Percentiles rank a stretch among this genome's conserved stretches.
These are phyloP conservation scores for Wickerhamomyces bovis DNA, from an alignment of 805 yeast species.

Conservation along the genomic window DNA sequence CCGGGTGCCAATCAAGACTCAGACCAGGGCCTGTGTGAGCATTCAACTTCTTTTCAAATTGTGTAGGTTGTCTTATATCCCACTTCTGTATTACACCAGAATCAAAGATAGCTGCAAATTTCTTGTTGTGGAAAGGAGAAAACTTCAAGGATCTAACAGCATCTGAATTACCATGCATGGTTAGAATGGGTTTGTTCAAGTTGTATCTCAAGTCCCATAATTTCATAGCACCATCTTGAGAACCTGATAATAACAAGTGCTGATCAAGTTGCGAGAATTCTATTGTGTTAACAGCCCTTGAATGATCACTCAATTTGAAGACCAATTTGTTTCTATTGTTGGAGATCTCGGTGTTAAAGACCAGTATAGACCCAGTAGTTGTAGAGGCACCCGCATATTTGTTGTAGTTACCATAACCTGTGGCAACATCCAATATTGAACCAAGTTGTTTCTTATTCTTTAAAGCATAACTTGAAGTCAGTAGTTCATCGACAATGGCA, in stretches of 20 bases:
- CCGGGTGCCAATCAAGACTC: constrained; percentile 84
- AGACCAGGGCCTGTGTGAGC: constrained; percentile 93
- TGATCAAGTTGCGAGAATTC: constrained; percentile 33
- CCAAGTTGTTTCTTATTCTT: constrained; percentile 33
- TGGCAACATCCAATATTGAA: constrained; percentile 35
- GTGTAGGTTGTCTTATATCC: constrained; percentile 68
- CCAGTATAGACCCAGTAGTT: constrained; percentile 41
- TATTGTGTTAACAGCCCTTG: constrained; percentile 40
- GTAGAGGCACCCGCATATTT: constrained; percentile 38
- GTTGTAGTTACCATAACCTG: constrained; percentile 36
- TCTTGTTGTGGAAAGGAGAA: constrained; percentile 46
- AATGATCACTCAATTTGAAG: constrained; percentile 34
- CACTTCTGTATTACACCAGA: constrained; percentile 82
- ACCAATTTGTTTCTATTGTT: constrained; percentile 26
- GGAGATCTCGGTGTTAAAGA: constrained; percentile 23
- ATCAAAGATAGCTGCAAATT: constrained; percentile 78
- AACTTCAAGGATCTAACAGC: constrained; percentile 55
- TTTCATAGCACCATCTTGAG: constrained; percentile 75
- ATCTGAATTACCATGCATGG: constrained; percentile 62
- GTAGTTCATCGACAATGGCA: constrained; percentile 31
- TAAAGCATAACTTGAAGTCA: constrained; percentile 20
- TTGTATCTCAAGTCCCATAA: constrained; percentile 64
- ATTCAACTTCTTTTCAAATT: constrained; percentile 64
- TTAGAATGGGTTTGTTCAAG: constrained; percentile 39
- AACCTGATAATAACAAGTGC: constrained; percentile 49